phyloP scores from a whole-genome alignment of 2,329 filamentous ascomycete genomes.

The Fonsecaea pedrosoi region DNA sequence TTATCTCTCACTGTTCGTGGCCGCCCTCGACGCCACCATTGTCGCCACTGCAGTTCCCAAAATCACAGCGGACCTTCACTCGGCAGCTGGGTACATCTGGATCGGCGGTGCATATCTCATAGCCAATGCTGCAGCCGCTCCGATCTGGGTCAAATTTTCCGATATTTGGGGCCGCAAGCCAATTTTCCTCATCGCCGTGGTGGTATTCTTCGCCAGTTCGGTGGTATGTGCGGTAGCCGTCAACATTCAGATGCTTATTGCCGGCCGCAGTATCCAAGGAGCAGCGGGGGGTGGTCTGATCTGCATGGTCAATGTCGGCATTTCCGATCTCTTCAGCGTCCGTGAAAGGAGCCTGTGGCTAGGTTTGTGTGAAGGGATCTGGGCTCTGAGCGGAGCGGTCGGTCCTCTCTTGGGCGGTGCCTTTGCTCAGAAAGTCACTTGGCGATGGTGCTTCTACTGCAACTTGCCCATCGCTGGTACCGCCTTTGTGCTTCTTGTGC shows the following conservation, averaged over 20 bases:
- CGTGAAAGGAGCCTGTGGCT: constrained; percentile 57
- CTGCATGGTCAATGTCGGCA: constrained; percentile 60
- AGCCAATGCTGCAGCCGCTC: constrained; percentile 69
- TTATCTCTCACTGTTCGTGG: constrained; percentile 41
- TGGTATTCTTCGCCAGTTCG: constrained; percentile 58
- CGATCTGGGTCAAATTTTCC: constrained; percentile 71
- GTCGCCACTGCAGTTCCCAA: constrained; percentile 46
- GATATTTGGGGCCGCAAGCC: constrained; percentile 66
- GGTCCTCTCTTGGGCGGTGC: constrained; percentile 62
- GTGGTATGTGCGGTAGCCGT: constrained; percentile 58
- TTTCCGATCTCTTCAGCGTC: constrained; percentile 63
- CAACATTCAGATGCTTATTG: constrained; percentile 61
- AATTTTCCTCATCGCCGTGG: constrained; percentile 57
- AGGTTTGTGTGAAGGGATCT: constrained; percentile 60
- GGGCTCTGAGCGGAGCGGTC: constrained; percentile 61
- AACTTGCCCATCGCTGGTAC: constrained; percentile 60
- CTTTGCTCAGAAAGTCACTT: constrained; percentile 53
- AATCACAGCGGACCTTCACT: constrained; percentile 58
- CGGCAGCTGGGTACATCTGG: constrained; percentile 76
- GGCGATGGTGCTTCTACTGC: constrained; percentile 65
- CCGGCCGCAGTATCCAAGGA: constrained; percentile 61
- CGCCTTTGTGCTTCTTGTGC: constrained; percentile 57
- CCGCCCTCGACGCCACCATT: constrained; percentile 45
- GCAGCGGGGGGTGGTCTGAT: constrained; percentile 61
- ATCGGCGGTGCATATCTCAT: constrained; percentile 77